These are phyloP conservation scores for Euphorbia tirucalli DNA, from an alignment of 345 rosid genomes.

Conservation along the genomic window DNA sequence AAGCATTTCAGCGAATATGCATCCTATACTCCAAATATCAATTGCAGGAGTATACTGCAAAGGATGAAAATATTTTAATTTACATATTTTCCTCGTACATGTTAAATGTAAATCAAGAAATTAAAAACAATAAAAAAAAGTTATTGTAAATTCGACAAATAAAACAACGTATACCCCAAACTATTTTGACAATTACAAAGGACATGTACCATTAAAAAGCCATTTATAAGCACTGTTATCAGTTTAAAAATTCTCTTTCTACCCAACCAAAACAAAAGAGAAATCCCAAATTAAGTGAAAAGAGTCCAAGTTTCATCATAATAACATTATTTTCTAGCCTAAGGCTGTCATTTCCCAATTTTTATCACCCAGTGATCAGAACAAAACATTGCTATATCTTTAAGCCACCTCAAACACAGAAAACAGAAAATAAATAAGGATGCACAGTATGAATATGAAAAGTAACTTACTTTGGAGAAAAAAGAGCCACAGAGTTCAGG, in stretches of 20 bases:
- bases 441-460: background rate
- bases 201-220: background rate
- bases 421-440: slow-evolving; percentile 6
- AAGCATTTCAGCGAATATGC: slow-evolving; percentile 98
- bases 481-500: slow-evolving; percentile 99
- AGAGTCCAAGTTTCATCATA: background rate
- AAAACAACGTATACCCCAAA: too few species aligned
- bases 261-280: background rate
- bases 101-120: background rate
- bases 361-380: background rate
- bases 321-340: background rate
- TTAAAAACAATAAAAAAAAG: too few species aligned
- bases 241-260: background rate
- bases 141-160: background rate
- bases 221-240: background rate
- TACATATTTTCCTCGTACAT: background rate
- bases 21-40: slow-evolving; percentile 98
- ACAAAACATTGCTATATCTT: background rate
- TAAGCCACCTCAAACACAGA: slow-evolving; percentile 10
- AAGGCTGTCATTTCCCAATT: background rate
- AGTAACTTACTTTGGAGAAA: slow-evolving; percentile 80
- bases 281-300: background rate
- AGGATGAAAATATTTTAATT: slow-evolving; percentile 11
- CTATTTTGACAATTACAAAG: background rate
- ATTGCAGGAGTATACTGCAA: slow-evolving; percentile 91